A percentile compares a stretch with the other conserved stretches of the same genome.
Evolutionary conservation across 192 early-diverging fungal species (phyloP).

Genomic region (Pecoramyces ruminantium): DNA sequence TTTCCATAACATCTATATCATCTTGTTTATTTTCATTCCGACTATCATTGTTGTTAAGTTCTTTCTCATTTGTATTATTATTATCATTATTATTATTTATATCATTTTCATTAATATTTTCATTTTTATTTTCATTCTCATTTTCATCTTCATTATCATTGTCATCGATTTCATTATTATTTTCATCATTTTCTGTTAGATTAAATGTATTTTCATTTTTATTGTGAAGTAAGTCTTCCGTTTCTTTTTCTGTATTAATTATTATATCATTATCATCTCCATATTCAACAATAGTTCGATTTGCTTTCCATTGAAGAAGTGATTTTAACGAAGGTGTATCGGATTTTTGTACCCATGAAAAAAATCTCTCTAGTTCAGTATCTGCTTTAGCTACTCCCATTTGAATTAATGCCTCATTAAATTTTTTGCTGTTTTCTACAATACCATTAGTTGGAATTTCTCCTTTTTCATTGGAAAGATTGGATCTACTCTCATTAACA

Average conservation of each 20-base stretch:
- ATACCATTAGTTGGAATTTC: neutral
- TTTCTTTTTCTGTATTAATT: neutral
- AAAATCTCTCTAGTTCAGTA: neutral
- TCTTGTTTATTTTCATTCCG: too few relatives aligned
- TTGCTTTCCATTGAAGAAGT: neutral
- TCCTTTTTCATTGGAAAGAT: neutral
- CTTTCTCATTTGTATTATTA: neutral
- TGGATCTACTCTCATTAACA: too few relatives aligned
- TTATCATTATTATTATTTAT: neutral
- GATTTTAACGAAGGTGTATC: neutral
- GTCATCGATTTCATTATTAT: neutral
- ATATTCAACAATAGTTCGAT: neutral
- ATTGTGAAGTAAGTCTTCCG: neutral
- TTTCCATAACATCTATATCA: too few relatives aligned
- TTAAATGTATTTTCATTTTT: neutral
- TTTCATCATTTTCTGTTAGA: neutral
- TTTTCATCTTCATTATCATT: neutral
- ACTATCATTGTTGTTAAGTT: too few relatives aligned
- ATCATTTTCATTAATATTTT: neutral
- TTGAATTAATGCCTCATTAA: neutral
- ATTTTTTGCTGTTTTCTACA: neutral
- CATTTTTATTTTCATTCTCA: neutral
- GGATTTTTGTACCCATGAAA: neutral
- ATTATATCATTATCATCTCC: neutral
- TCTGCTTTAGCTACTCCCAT: neutral